Evolutionary conservation across 2,329 filamentous ascomycete genomes (phyloP).

Genomic region (Talaromyces sp.): DNA sequence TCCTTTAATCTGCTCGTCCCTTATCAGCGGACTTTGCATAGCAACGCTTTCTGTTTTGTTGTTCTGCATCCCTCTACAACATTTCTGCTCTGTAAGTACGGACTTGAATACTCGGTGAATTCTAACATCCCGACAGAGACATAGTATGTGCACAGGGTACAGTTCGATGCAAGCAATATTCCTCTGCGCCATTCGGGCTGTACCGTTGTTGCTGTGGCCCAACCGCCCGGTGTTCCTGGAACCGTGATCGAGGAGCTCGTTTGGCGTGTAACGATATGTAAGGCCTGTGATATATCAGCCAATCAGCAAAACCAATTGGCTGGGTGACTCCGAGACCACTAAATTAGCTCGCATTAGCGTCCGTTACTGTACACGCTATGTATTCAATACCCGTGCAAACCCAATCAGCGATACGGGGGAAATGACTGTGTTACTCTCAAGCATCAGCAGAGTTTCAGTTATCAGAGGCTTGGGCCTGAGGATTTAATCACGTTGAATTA

Average conservation of each 20-base stretch:
- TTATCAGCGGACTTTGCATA: neutral
- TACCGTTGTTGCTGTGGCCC: neutral
- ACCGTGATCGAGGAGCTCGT: neutral
- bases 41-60: neutral
- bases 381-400: neutral
- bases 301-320: neutral
- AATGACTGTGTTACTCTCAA: neutral
- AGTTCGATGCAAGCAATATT: neutral
- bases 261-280: neutral
- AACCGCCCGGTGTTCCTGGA: neutral
- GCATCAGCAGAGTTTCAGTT: neutral
- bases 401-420: neutral
- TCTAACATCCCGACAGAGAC: too few species aligned
- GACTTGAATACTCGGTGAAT: neutral
- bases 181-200: too few species aligned
- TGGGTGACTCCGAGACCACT: neutral
- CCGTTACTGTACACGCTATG: neutral
- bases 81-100: neutral
- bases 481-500: neutral
- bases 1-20: neutral
- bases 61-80: too few species aligned
- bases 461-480: neutral
- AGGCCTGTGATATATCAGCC: neutral
- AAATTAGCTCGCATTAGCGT: neutral
- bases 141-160: neutral